These are phyloP conservation scores for Fistulinella prunicolor DNA, from an alignment of 768 basidiomycete genomes.

Conservation along the genomic window DNA sequence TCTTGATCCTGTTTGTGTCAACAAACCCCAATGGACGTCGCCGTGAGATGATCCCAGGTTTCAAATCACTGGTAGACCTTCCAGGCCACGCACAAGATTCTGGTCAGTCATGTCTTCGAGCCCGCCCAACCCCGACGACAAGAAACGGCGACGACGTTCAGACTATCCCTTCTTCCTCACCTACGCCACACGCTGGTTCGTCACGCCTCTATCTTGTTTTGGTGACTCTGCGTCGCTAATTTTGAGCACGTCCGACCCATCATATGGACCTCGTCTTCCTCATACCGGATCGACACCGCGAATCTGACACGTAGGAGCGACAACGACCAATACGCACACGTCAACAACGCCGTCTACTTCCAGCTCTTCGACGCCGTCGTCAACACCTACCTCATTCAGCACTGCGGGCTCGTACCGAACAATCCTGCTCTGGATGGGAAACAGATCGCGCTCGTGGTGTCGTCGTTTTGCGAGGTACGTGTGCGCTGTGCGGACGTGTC, in stretches of 20 bases:
- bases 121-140: conserved; percentile 6
- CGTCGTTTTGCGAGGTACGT: conserved; percentile 66
- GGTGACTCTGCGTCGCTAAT: not conserved
- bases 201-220: conserved; percentile 1
- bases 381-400: conserved; percentile 72
- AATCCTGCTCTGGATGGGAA: conserved; percentile 31
- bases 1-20: no score
- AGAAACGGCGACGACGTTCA: conserved; percentile 41
- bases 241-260: no score
- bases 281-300: no score
- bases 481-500: not conserved
- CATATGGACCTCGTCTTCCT: no score
- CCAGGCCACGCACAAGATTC: no score
- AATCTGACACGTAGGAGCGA: no score
- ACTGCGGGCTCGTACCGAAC: conserved; percentile 55
- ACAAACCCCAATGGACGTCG: no score
- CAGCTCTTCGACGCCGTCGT: conserved; percentile 80
- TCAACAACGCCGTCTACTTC: conserved; percentile 81
- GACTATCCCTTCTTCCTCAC: conserved; percentile 60
- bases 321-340: conserved; percentile 81
- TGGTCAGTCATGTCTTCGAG: not conserved
- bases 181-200: conserved; percentile 70
- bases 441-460: conserved; percentile 73
- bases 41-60: no score
- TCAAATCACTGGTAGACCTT: no score